Evolutionary conservation across 345 rosid species (phyloP).

Genomic region (Gossypium thurberi): DNA sequence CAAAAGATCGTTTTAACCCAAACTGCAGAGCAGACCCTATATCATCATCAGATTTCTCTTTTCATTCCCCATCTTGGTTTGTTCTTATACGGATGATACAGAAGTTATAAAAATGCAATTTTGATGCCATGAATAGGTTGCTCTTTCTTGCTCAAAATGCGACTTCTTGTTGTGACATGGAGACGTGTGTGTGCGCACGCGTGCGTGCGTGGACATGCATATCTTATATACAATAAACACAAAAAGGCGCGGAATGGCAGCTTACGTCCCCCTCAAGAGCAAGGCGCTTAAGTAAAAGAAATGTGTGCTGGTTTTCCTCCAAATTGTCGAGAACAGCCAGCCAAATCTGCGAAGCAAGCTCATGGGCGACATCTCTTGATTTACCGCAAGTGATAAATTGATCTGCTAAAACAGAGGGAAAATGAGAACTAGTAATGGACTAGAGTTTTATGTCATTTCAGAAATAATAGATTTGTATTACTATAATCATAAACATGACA

Average conservation of each 20-base stretch:
- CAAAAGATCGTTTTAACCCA: not conserved
- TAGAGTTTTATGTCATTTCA: not conserved
- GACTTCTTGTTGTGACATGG: not conserved
- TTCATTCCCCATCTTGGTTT: not conserved
- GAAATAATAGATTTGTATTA: not conserved
- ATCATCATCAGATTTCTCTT: not conserved
- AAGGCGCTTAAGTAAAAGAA: conserved; percentile 59
- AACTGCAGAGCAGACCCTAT: not conserved
- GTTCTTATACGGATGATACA: not conserved
- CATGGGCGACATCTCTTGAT: conserved; percentile 60
- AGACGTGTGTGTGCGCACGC: not conserved
- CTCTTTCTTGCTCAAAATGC: not conserved
- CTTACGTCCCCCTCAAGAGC: conserved; percentile 77
- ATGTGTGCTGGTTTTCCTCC: conserved; percentile 73
- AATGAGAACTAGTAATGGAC: not conserved
- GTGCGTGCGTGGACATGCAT: not conserved
- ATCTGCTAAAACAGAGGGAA: conserved; percentile 39
- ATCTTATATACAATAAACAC: not conserved
- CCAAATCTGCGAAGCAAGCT: conserved; percentile 81
- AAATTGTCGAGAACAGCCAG: conserved; percentile 70
- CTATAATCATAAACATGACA: not conserved
- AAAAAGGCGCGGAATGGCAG: not conserved
- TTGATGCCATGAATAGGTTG: not conserved
- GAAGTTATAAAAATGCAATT: not conserved
- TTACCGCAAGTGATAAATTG: conserved; percentile 78